phyloP scores from a whole-genome alignment of 139 green algal species.

The Axilococcus clingmanii region DNA sequence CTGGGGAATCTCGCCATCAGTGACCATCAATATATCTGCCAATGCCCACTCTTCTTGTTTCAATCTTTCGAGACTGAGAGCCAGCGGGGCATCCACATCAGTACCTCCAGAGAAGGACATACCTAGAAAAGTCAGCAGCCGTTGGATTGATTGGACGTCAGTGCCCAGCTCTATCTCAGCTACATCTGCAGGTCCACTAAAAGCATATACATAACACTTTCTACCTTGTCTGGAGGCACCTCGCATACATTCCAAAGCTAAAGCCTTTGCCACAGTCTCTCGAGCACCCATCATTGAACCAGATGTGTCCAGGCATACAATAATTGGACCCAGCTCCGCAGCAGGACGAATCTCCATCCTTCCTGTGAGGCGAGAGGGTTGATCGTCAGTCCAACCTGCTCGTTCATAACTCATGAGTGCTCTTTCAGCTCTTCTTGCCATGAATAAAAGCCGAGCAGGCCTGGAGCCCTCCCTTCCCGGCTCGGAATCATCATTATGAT shows the following conservation, averaged over 20 bases:
- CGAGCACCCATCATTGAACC: constrained; percentile 41
- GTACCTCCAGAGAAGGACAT: constrained; percentile 52
- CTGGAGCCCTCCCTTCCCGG: constrained; percentile 14
- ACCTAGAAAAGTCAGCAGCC: constrained; percentile 75
- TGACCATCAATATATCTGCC: constrained; percentile 90
- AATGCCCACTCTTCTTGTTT: constrained; percentile 55
- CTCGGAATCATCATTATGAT: neutral
- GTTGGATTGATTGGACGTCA: constrained; percentile 34
- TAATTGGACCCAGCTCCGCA: constrained; percentile 84
- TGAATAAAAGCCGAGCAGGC: constrained; percentile 61
- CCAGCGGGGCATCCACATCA: constrained; percentile 58
- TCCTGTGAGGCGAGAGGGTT: constrained; percentile 52
- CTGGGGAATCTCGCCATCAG: constrained; percentile 75
- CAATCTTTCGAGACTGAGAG: constrained; percentile 61
- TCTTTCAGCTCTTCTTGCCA: constrained; percentile 69
- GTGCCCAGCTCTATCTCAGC: constrained; percentile 74
- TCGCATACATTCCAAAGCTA: constrained; percentile 82
- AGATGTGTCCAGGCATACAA: constrained; percentile 84
- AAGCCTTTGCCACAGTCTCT: constrained; percentile 83
- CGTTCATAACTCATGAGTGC: constrained; percentile 82
- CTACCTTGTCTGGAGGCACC: constrained; percentile 68
- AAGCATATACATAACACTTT: constrained; percentile 82
- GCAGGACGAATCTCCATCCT: constrained; percentile 74
- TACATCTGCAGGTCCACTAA: constrained; percentile 64
- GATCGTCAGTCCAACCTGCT: constrained; percentile 73